These are phyloP conservation scores for Yamagishiella unicocca DNA, from an alignment of 139 green algal genomes.

Conservation along the genomic window DNA sequence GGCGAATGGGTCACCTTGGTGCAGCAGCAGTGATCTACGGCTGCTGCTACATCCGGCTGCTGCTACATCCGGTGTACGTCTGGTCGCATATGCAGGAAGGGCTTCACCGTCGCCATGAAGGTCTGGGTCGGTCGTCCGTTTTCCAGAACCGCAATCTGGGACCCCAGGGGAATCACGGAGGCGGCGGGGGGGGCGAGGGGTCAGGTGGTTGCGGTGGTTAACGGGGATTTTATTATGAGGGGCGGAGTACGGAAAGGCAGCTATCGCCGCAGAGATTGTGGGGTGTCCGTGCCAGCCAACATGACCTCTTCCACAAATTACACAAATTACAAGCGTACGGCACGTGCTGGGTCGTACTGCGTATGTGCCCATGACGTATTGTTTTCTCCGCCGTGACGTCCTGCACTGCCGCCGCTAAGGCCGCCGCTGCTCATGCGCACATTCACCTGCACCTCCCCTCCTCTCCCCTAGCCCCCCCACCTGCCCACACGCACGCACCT, in stretches of 20 bases:
- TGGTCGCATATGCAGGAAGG: slow-evolving; percentile 39
- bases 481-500: slow-evolving; percentile 12
- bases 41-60: too few relatives aligned
- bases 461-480: background rate
- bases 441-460: background rate
- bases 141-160: slow-evolving; percentile 39
- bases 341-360: background rate
- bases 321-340: background rate
- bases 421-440: background rate
- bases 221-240: background rate
- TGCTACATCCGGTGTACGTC: slow-evolving; percentile 10
- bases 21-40: too few relatives aligned
- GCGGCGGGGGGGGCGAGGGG: background rate
- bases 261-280: background rate
- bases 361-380: background rate
- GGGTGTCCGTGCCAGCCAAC: background rate
- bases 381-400: background rate
- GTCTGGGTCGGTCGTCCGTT: background rate
- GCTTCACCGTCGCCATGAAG: slow-evolving; percentile 17
- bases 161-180: background rate
- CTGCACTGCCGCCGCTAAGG: background rate
- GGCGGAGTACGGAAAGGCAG: background rate
- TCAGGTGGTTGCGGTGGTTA: background rate
- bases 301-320: background rate
- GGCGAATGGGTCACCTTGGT: too few relatives aligned